phyloP scores from a whole-genome alignment of 2,329 filamentous ascomycete species.

The Rhynchosporium secalis region DNA sequence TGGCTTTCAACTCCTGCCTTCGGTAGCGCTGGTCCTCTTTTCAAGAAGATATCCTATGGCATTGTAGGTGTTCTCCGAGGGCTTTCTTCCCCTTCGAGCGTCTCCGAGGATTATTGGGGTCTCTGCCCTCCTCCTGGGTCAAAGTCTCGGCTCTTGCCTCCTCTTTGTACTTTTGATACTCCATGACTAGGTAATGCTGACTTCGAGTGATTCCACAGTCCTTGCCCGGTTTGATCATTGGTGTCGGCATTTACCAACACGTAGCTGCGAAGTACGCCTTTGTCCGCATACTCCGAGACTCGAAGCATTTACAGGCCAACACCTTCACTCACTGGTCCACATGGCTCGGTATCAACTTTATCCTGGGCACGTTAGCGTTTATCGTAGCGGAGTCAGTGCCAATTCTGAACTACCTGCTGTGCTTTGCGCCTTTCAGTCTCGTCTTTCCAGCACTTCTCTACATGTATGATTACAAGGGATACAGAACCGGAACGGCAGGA shows the following conservation, averaged over 20 bases:
- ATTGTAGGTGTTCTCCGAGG: no score
- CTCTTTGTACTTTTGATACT: no score
- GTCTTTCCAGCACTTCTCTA: conserved; percentile 51
- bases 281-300: conserved; percentile 53
- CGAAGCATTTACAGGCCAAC: conserved; percentile 52
- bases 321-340: conserved; percentile 51
- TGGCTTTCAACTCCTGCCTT: conserved; percentile 64
- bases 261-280: conserved; percentile 57
- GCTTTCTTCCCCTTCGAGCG: no score
- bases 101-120: no score
- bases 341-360: conserved; percentile 50
- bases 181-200: no score
- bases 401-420: conserved; percentile 53
- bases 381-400: conserved; percentile 55
- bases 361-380: conserved; percentile 47
- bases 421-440: conserved; percentile 53
- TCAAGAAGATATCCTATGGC: conserved; percentile 64
- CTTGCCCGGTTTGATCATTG: conserved; percentile 54
- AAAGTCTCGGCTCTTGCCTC: no score
- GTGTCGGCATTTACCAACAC: conserved; percentile 45
- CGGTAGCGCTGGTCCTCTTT: conserved; percentile 56
- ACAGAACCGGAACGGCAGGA: conserved; percentile 41
- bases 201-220: no score
- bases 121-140: no score
- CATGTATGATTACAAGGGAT: conserved; percentile 49